phyloP scores from a whole-genome alignment of 164 flowering plant species.

The Magnolia officinalis region DNA sequence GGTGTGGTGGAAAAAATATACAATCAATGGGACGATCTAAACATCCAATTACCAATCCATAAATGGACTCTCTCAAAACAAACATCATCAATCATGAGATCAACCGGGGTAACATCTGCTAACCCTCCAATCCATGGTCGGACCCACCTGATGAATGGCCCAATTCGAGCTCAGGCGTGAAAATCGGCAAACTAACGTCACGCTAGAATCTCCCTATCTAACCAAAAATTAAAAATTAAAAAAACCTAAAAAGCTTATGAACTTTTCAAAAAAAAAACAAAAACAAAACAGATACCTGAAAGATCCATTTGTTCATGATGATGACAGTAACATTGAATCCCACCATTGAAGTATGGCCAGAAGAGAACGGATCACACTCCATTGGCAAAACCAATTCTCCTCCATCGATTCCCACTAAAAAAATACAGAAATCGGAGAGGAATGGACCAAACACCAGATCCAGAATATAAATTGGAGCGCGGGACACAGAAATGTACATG shows the following conservation, averaged over 20 bases:
- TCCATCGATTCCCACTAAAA: slow-evolving; percentile 44
- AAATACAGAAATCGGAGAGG: background rate
- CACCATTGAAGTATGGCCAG: slow-evolving; percentile 95
- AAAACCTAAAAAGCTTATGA: too few relatives aligned
- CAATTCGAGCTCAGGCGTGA: too few relatives aligned
- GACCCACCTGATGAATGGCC: background rate
- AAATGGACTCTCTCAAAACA: too few relatives aligned
- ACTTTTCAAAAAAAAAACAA: background rate
- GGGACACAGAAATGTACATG: background rate
- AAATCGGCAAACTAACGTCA: background rate
- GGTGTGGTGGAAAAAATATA: background rate
- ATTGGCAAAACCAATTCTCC: slow-evolving; percentile 52
- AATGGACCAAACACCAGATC: background rate
- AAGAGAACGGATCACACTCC: slow-evolving; percentile 74
- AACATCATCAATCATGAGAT: background rate
- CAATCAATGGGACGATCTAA: background rate
- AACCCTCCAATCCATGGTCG: background rate
- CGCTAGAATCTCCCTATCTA: background rate
- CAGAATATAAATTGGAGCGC: background rate
- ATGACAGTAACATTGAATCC: slow-evolving; percentile 95
- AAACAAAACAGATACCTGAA: slow-evolving; percentile 49
- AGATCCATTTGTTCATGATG: slow-evolving; percentile 99
- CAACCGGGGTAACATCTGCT: background rate
- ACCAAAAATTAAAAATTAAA: background rate
- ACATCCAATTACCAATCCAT: background rate